phyloP scores from a whole-genome alignment of 176 grass and related monocot genomes.

The Phoenix dactylifera region DNA sequence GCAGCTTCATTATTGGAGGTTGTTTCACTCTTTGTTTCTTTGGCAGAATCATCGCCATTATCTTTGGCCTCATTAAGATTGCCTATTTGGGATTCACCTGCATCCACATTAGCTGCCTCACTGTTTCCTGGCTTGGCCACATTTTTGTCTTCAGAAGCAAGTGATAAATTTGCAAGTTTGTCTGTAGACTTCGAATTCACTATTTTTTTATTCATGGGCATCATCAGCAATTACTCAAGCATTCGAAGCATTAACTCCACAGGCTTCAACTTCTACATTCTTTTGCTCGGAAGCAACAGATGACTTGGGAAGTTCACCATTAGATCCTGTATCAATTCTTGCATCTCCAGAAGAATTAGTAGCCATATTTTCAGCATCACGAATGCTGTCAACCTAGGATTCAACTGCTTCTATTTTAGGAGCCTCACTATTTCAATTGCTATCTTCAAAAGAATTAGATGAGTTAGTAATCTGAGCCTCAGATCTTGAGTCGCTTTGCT shows the following conservation, averaged over 20 bases:
- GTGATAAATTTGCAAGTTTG: no score
- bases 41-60: no score
- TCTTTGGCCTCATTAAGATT: no score
- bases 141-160: no score
- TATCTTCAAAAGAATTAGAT: slow-evolving; percentile 26
- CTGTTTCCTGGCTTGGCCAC: not conserved
- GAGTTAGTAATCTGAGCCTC: slow-evolving; percentile 20
- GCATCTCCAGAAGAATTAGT: slow-evolving; percentile 11
- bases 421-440: not conserved
- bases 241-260: no score
- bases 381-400: slow-evolving; percentile 7
- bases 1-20: no score
- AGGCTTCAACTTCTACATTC: not conserved
- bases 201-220: no score
- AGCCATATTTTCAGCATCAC: slow-evolving; percentile 12
- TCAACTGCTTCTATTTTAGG: slow-evolving; percentile 10
- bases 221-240: no score
- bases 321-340: not conserved
- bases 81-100: slow-evolving; percentile 16
- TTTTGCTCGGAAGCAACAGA: slow-evolving; percentile 20
- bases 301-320: not conserved
- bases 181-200: no score
- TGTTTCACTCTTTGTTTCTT: no score
- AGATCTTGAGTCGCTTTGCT: slow-evolving; percentile 15
- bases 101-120: slow-evolving; percentile 17